Base-by-base conservation (phyloP, 495 filamentous ascomycete genomes). In the Trichodelitschia bisporula region DNA sequence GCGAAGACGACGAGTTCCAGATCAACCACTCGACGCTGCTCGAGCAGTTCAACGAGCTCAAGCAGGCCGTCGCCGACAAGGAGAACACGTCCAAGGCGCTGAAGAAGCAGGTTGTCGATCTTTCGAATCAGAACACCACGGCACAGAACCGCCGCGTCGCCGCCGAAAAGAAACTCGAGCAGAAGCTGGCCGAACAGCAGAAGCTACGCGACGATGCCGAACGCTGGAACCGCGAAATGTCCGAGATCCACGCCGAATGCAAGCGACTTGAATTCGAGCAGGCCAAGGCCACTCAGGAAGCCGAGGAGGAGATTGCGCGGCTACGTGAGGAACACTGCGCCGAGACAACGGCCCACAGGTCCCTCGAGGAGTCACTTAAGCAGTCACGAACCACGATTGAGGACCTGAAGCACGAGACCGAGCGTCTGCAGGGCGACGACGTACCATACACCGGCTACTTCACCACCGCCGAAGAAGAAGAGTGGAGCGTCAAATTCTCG, bases 91-190 rank as follows among this genome's bases (percentile, higher is more conserved):
- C 23, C 4, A 33, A 29, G 29, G 12, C 4, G 6, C 47, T 92
- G 18, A 76, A 71, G 42, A 74, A 71, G 33, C 74, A 92, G 40
- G 74, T 84, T 18, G 66, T 74, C 28, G 63, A 64, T 18, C 58
- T 86, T 15, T 82, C 92, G 41, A 69, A 78, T 18, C 56, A 71
- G 29, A 93, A 90, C 50, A 62, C 78, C 30, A 61, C 66, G n/a
- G 78, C 82, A 6, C 73, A 91, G 43, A 72, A 72, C 31, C 67
- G 69, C 41, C 77, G 74, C 43, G 56, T 63, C 0, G 72, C 78
- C 39, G 80, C 76, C 39, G 80, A 95, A 41, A 59, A 56, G 38
- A 37, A 64, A 19, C 46, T 73, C 19, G 60, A 66, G 31, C 64
- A 69, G 36, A 75, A 71, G 42, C 57, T 64, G 39, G 57, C 57